phyloP scores from a whole-genome alignment of 208 protist species.

The Crithidia acanthocephali region DNA sequence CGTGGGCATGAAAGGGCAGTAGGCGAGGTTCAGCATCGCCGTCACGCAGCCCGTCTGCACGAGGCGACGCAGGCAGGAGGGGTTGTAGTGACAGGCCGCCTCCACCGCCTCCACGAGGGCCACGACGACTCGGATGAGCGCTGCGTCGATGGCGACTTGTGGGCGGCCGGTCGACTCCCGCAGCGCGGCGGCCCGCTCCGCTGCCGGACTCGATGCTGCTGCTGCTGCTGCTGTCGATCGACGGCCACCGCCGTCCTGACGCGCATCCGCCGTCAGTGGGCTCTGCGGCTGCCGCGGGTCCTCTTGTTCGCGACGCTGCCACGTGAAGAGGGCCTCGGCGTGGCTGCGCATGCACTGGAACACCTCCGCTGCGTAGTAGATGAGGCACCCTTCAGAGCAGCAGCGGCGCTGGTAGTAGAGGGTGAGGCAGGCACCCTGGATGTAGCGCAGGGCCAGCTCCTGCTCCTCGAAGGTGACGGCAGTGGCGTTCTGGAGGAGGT shows the following conservation, averaged over 20 bases:
- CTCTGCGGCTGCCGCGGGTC: neutral
- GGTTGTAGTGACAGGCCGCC: conserved; percentile 90
- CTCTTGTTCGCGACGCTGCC: conserved; percentile 38
- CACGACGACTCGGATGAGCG: conserved; percentile 59
- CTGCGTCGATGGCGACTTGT: conserved; percentile 43
- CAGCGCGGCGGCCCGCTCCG: neutral
- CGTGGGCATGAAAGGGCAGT: conserved; percentile 71
- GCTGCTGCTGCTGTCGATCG: neutral
- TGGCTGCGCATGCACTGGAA: conserved; percentile 88
- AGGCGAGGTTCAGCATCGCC: conserved; percentile 73
- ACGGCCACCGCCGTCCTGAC: too few relatives aligned
- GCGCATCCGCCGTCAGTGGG: too few relatives aligned
- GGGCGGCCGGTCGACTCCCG: conserved; percentile 15
- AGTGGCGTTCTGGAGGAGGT: conserved; percentile 45
- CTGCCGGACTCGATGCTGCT: neutral
- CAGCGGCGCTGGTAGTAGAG: conserved; percentile 76
- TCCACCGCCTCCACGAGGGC: conserved; percentile 81
- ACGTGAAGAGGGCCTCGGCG: conserved; percentile 61
- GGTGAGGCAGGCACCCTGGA: conserved; percentile 81
- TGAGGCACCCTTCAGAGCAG: conserved; percentile 67
- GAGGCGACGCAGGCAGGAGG: conserved; percentile 61
- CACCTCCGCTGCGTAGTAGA: conserved; percentile 80
- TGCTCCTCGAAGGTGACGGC: conserved; percentile 84
- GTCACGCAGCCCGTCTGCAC: conserved; percentile 78
- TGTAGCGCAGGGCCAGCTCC: conserved; percentile 78